Percentiles rank a stretch among this genome's conserved stretches.
These are phyloP conservation scores for Cenchrus purpureus DNA, from an alignment of 176 grass and related monocot species.

Conservation along the genomic window DNA sequence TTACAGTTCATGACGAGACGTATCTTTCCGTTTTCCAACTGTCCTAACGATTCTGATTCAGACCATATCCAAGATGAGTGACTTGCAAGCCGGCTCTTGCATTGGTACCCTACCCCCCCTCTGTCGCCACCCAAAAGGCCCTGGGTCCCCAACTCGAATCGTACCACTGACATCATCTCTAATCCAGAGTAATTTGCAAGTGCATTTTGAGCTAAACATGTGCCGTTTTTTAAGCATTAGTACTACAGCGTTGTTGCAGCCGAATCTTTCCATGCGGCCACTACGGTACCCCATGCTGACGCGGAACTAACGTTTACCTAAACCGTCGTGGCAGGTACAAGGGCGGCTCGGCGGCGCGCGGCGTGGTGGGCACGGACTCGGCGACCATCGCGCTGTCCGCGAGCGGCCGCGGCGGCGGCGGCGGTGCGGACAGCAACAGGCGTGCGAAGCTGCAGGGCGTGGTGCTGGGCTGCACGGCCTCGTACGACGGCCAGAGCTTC, in stretches of 20 bases:
- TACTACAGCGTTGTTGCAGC: neutral
- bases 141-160: constrained; percentile 1
- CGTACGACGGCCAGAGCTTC: constrained; percentile 61
- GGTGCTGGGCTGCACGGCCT: constrained; percentile 83
- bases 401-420: neutral
- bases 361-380: constrained; percentile 72
- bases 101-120: neutral
- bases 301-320: neutral
- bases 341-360: constrained; percentile 63
- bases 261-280: constrained; percentile 36
- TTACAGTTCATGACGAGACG: constrained; percentile 49
- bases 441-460: constrained; percentile 68
- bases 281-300: neutral
- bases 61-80: neutral
- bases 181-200: neutral
- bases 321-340: constrained; percentile 62
- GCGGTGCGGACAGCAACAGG: neutral
- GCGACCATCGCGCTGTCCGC: constrained; percentile 64
- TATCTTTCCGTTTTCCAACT: constrained; percentile 35
- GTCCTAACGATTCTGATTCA: constrained; percentile 18
- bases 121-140: neutral
- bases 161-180: neutral
- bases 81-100: constrained; percentile 29
- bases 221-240: neutral
- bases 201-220: neutral